Evolutionary conservation across 2,329 filamentous ascomycete species (phyloP), one percentile per base, ranked within the genome.

Genomic region (Diaporthe sp.): DNA sequence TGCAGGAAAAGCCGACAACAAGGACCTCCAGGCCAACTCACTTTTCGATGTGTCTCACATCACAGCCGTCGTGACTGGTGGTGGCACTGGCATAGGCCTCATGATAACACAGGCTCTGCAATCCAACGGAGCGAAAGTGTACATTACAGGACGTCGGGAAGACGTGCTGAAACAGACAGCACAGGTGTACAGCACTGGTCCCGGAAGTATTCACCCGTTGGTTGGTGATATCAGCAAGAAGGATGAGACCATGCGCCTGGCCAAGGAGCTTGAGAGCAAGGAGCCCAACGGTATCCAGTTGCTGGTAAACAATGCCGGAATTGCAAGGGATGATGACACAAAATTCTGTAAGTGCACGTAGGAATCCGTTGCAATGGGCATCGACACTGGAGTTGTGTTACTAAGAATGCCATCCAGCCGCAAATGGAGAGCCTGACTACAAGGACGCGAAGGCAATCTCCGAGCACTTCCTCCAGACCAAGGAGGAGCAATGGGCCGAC

Each of bases 271-370:
- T 75, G 85, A 87, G 80, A 86, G 87, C 75, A 86, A 86, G 74
- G 88, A 90, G 79, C 82, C 86, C 1, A 84, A 87, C 10, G 88
- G 88, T 1, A 88, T 90, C 49, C 87, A 90, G 67, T 81, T 90
- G 5, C 81, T 89, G 12, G 86, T 89, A 34, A 88, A 88, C 81
- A 89, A 88, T 72, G 87, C 87, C 22, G 87, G 88, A 2, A 87
- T 90, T 72, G 88, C 89, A 20, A 83, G 85, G 44, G 89, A 91
- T 77, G 85, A 89, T 58, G 84, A 85, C 70, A 90, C 88, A 2
- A 86, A 86, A 71, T 89, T 86, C 79, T 87, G 71, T 72, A 4
- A 42, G 71, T 53, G 1, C 9, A 49, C 4, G 3, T 25, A 22
- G 6, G 1, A 4, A 37, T 4, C 17, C 9, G 13, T 1, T 12